phyloP scores from a whole-genome alignment of 352 stramenopile genomes.

The Pythium myriotylum region DNA sequence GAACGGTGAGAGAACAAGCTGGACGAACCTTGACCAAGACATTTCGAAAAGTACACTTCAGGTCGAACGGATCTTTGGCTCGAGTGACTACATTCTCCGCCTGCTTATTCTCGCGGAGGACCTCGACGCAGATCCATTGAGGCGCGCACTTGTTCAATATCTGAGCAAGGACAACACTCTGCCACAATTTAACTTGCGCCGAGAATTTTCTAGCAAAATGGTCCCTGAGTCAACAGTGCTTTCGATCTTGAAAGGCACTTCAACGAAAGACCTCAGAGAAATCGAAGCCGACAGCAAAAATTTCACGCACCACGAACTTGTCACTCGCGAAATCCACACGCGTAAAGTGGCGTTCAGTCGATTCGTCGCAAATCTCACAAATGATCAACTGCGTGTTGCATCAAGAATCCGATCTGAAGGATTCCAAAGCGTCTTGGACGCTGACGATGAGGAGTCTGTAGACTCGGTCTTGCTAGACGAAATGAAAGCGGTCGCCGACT shows the following conservation, averaged over 20 bases:
- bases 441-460: slow-evolving; percentile 19
- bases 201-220: slow-evolving; percentile 76
- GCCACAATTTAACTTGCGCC: slow-evolving; percentile 64
- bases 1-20: slow-evolving; percentile 49
- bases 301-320: slow-evolving; percentile 64
- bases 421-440: slow-evolving; percentile 2
- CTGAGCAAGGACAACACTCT: slow-evolving; percentile 48
- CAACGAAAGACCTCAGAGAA: slow-evolving; percentile 56
- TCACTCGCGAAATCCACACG: slow-evolving; percentile 66
- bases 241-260: slow-evolving; percentile 56
- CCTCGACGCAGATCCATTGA: slow-evolving; percentile 57
- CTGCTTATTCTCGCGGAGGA: slow-evolving; percentile 78
- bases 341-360: slow-evolving; percentile 53
- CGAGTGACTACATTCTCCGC: slow-evolving; percentile 70
- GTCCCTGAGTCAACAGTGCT: slow-evolving; percentile 68
- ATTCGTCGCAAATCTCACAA: slow-evolving; percentile 56
- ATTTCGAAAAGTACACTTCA: slow-evolving; percentile 54
- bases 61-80: slow-evolving; percentile 70
- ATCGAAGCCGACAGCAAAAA: slow-evolving; percentile 41
- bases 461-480: slow-evolving; percentile 39
- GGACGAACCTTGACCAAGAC: slow-evolving; percentile 59
- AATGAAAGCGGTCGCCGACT: slow-evolving; percentile 48
- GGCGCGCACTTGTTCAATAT: slow-evolving; percentile 57
- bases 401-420: slow-evolving; percentile 24
- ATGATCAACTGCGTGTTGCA: slow-evolving; percentile 54